Evolutionary conservation across 371 early-diverging fungal genomes (phyloP), one percentile per base, ranked within the genome.

Genomic region (Vairimorpha apis): DNA sequence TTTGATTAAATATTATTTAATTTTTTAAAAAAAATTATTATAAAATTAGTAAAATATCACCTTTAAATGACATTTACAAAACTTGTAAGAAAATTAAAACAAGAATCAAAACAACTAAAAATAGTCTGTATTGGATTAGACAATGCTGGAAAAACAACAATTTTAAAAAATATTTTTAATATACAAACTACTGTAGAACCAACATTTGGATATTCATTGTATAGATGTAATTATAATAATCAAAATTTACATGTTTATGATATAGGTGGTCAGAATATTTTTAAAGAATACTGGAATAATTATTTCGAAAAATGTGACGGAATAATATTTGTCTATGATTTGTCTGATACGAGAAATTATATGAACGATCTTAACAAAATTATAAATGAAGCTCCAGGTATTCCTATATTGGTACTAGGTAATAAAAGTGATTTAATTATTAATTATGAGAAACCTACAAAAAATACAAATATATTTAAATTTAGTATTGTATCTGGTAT

Each of bases 121-220:
- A 93, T 97, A 74, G 86, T 96, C 65, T 93, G 96, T 82, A 88
- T 95, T 21, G 98, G 99, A 0, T 86, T 95, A 16, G 97, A 98
- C 85, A 96, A 95, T 86, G 95, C 98, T 18, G 98, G 98, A 77
- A 97, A 97, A 84, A 97, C 95, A 16, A 94, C 96, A 78, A 92
- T 97, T 70, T 83, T 97, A 35, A 92, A 94, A 76, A 86, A 90
- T 3, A 88, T 95, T 77, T 91, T 90, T 80, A 35, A 33, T 18
- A 68, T 38, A 55, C 13, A 30, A 13, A 60, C 58, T 43, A 18
- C 16, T 21, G 13, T 67, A 25, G 45, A 21, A 13, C 83, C 83
- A 14, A 83, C 83, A 4, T 83, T 79, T 74, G 83, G 83, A 58
- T 81, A 81, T 65, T 60, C 76, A 30, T 72, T 78, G 37, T 44